Evolutionary conservation across 139 green algal species (phyloP).

Genomic region (Chlamydomonas schloesseri): DNA sequence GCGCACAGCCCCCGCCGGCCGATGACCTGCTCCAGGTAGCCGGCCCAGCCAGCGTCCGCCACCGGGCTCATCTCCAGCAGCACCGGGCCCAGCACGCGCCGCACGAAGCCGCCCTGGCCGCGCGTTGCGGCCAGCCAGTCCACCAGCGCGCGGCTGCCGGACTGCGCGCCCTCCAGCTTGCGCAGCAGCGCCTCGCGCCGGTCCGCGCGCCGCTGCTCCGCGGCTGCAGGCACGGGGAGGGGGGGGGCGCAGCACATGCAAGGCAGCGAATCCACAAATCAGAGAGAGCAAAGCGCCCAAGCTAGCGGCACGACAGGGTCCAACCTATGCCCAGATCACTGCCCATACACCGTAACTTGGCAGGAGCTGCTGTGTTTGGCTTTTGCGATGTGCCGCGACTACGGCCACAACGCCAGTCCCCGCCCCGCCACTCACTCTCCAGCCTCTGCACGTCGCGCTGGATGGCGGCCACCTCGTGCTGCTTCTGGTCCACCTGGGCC

Average conservation of each 20-base stretch:
- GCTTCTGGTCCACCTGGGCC: background rate
- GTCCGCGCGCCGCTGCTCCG: background rate
- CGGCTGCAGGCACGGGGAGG: background rate
- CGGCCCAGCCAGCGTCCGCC: background rate
- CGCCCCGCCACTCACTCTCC: slow-evolving; percentile 7
- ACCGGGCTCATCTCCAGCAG: slow-evolving; percentile 6
- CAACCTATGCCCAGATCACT: too few relatives aligned
- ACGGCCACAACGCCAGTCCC: too few relatives aligned
- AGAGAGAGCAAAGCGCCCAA: too few relatives aligned
- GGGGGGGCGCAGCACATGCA: too few relatives aligned
- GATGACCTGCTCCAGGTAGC: background rate
- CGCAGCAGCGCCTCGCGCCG: background rate
- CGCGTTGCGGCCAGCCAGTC: background rate
- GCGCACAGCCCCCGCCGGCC: background rate
- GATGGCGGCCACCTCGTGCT: background rate
- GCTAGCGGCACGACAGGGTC: too few relatives aligned
- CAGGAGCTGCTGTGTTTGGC: too few relatives aligned
- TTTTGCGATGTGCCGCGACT: too few relatives aligned
- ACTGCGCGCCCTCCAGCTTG: background rate
- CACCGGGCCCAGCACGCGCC: slow-evolving; percentile 6
- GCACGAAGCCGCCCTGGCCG: background rate
- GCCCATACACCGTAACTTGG: too few relatives aligned
- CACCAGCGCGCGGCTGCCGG: background rate
- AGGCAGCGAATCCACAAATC: too few relatives aligned
- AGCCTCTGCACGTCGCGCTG: background rate